Conservation (phyloP, 331 rosid species). For the Rosa hybrid region DNA sequence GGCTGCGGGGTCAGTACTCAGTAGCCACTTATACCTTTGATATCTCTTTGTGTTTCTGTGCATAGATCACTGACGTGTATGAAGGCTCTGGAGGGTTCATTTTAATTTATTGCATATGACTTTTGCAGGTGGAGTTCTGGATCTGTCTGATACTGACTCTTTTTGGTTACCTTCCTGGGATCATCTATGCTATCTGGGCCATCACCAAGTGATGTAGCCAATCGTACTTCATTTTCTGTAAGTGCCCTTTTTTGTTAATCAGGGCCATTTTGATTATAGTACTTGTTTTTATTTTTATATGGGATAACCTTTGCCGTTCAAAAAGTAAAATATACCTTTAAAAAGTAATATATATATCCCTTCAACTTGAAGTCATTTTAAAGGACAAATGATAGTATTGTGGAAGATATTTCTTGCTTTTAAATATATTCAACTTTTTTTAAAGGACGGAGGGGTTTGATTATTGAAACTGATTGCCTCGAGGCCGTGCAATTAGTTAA, state of each 20-base stretch:
- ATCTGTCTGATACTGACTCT: constrained; percentile 70
- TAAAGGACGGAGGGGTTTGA: no score
- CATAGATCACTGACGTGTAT: neutral
- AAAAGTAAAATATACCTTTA: neutral
- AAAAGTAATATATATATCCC: neutral
- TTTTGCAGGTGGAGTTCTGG: constrained; percentile 74
- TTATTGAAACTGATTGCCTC: no score
- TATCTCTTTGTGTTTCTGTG: no score
- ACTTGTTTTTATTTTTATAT: no score
- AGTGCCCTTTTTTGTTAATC: constrained; percentile 5
- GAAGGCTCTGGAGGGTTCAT: neutral
- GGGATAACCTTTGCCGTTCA: no score
- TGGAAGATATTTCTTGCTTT: no score
- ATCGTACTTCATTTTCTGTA: constrained; percentile 27
- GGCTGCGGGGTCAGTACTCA: constrained; percentile 49
- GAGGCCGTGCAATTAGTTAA: no score
- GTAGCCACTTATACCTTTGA: neutral
- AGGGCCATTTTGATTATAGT: neutral
- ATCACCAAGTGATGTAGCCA: constrained; percentile 55
- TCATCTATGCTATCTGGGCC: constrained; percentile 63
- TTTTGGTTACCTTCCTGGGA: constrained; percentile 72
- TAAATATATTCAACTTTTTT: no score
- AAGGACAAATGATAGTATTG: neutral
- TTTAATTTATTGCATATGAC: neutral
- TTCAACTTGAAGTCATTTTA: neutral